Conservation (phyloP, 331 rosid genomes). For the Erythrophleum ivorense region DNA sequence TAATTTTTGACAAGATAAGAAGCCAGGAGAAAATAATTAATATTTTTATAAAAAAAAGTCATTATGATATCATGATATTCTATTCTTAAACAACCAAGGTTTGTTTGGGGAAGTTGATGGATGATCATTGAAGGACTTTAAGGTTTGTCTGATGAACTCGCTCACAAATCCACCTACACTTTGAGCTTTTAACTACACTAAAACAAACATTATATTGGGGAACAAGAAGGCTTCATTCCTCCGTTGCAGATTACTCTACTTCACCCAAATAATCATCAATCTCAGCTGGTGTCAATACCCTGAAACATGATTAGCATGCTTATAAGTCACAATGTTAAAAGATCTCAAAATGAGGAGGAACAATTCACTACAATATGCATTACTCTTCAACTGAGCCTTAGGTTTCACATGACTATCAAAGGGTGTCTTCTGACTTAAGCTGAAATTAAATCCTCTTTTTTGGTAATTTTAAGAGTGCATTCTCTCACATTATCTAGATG, state of each 20-base stretch:
- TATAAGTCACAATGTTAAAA: conserved; percentile 5
- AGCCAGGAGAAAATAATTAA: not conserved
- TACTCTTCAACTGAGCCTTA: too few relatives aligned
- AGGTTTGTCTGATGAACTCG: conserved; percentile 23
- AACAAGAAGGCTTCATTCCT: conserved; percentile 3
- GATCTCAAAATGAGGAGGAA: not conserved
- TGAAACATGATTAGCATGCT: conserved; percentile 51
- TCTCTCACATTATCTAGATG: not conserved
- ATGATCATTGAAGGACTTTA: not conserved
- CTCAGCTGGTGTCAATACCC: conserved; percentile 87
- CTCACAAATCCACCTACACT: conserved; percentile 24
- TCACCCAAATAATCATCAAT: conserved; percentile 90
- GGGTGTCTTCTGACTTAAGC: too few relatives aligned
- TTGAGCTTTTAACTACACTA: conserved; percentile 24
- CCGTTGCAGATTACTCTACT: conserved; percentile 64
- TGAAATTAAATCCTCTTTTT: not conserved
- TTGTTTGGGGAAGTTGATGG: too few relatives aligned
- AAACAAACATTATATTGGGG: conserved; percentile 33
- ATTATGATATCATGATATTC: not conserved
- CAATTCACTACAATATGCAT: too few relatives aligned
- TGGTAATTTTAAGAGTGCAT: not conserved
- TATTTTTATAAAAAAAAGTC: not conserved
- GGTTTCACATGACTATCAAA: too few relatives aligned
- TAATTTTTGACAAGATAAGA: too few relatives aligned
- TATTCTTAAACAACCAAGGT: not conserved